Evolutionary conservation across 2,329 filamentous ascomycete genomes (phyloP), one percentile per base, ranked within the genome.

Genomic region (Xylariales sp.): DNA sequence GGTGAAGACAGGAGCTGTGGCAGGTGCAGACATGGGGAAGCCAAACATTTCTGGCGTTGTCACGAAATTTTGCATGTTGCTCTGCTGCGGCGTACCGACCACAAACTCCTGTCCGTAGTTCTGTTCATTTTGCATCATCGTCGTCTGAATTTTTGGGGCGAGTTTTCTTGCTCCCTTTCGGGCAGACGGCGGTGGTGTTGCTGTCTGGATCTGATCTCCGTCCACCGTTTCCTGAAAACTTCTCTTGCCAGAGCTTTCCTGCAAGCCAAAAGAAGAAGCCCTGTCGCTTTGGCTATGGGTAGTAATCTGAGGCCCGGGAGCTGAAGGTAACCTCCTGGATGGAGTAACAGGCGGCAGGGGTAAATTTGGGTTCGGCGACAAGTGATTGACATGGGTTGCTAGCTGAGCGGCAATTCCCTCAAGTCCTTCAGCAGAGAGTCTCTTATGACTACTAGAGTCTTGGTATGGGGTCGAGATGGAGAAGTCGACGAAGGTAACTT

Each of bases 381-480:
- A 73, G 56, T 83, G 74, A 51, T 78, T 80, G 52, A 71, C 74
- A 77, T 84, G 79, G 56, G 80, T 71, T 56, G 73, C 69, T 50
- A 77, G 70, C 49, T 76, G 72, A 44, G 62, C 63, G 35, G 70
- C 67, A 46, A 75, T 57, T 45, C 66, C 66, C 43, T 69, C 67
- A 46, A 75, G 56, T 45, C 66, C 66, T 43, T 69, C 74, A 31
- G 65, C 60, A 37, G 74, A 77, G n/a, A 73, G 61, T 34, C 71
- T 69, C 54, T 75, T 78, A 47, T 73, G 69, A 15, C 59, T 50
- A 31, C 58, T 45, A 35, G 61, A 55, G 15, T 53, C 47, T 25
- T 53, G 56, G 43, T 62, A 62, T 11, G 66, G 63, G 47, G 57
- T 65, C 41, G 53, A 61, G 49, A 54, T 55, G 15, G 58, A 53